A percentile compares a stretch with the other conserved stretches of the same genome.
Evolutionary conservation across 805 yeast genomes (phyloP).

Genomic region (Ogataea trehaloabstinens): DNA sequence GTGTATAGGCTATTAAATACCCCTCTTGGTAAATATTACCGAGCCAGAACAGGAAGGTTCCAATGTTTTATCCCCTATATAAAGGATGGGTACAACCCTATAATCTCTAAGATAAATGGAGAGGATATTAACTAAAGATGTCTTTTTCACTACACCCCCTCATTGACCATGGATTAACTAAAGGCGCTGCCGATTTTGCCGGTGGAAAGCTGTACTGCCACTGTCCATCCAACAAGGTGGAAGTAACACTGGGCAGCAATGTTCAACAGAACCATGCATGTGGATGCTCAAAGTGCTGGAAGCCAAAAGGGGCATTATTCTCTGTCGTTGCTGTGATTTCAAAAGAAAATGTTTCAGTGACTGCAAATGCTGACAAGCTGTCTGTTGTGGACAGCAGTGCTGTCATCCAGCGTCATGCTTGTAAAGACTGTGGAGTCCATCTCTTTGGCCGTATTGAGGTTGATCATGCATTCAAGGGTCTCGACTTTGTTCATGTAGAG

Average conservation of each 20-base stretch:
- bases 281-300: conserved; percentile 12
- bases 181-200: conserved; percentile 8
- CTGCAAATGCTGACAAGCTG: conserved; percentile 9
- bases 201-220: conserved; percentile 11
- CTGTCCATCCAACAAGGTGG: conserved; percentile 9
- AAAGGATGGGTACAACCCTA: background rate
- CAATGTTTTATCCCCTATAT: conserved; percentile 1
- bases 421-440: conserved; percentile 11
- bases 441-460: conserved; percentile 9
- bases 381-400: conserved; percentile 7
- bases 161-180: conserved; percentile 9
- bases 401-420: conserved; percentile 11
- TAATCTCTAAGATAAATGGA: background rate
- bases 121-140: background rate
- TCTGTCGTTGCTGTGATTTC: conserved; percentile 11
- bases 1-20: background rate
- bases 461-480: conserved; percentile 10
- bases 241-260: conserved; percentile 9
- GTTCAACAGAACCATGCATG: conserved; percentile 13
- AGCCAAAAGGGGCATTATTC: conserved; percentile 8
- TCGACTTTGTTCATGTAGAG: conserved; percentile 10
- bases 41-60: conserved; percentile 1
- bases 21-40: conserved; percentile 2
- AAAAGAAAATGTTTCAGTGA: conserved; percentile 9
- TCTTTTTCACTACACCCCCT: conserved; percentile 8